Evolutionary conservation across 2,329 filamentous ascomycete genomes (phyloP), one percentile per base, ranked within the genome.

Genomic region (Ophiobolus disseminans): DNA sequence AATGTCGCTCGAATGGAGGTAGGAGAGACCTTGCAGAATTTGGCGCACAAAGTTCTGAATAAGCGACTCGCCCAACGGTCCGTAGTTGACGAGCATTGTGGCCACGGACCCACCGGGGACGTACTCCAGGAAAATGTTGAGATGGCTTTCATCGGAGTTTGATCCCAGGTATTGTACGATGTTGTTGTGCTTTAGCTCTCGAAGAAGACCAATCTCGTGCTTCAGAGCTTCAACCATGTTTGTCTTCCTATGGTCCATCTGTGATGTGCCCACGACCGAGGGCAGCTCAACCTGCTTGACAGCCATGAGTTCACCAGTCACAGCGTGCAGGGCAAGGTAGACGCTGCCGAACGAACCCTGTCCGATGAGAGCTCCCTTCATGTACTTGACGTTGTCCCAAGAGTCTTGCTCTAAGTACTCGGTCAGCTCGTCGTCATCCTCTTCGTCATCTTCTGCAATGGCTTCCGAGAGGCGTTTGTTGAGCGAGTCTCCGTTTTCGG

Each of bases 81-180:
- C 95, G 72, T 99, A 99, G 61, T 95, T 96, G 78, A 97, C 94
- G 58, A 99, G 87, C 92, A 99, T 97, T 8, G 91, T 96, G 60
- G 96, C 94, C 20, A 99, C 95, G 10, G 93, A 97, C 36, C 94
- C 94, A 75, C 94, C 94, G 13, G 94, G 90, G 23, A 99, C 94
- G 73, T 99, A 99, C 75, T 99, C 94, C 69, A 99, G 86, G 86
- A 99, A 99, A 88, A 99, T 99, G 78, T 99, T 99, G 65, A 99
- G 86, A 72, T 93, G 88, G 45, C 92, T 88, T 14, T 90, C 86
- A 54, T 96, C 94, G 7, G 91, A 93, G 66, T 92, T 93, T 62
- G 92, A 97, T 51, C 94, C 94, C 6, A 99, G 86, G 70, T 99
- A 99, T 72, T 97, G 94, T 72, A 99, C 94, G 69, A 99, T 97